Percentiles rank a stretch among this genome's conserved stretches.
These are phyloP conservation scores for Colletotrichum sp. DNA, from an alignment of 2,329 filamentous ascomycete species.

Conservation along the genomic window DNA sequence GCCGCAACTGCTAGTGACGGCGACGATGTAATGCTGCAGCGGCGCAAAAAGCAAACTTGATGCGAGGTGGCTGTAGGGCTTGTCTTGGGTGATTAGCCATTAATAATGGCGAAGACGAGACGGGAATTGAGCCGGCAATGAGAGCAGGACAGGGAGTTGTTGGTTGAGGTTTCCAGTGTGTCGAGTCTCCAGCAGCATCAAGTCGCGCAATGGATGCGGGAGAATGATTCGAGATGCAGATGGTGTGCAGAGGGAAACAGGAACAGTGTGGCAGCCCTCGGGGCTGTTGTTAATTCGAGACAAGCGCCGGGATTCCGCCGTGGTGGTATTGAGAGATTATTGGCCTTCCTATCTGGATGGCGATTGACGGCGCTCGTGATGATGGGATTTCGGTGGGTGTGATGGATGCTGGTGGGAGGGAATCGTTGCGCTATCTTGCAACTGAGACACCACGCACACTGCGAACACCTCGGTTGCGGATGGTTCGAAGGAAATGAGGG, in stretches of 20 bases:
- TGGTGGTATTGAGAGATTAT: constrained; percentile 20
- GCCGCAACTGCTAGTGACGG: not conserved
- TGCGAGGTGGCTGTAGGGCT: not conserved
- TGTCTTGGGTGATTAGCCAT: not conserved
- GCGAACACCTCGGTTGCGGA: constrained; percentile 12
- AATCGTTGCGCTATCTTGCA: not conserved
- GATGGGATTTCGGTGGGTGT: constrained; percentile 11
- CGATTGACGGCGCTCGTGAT: constrained; percentile 20
- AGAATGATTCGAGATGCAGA: not conserved
- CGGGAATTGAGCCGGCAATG: constrained; percentile 8
- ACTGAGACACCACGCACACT: not conserved
- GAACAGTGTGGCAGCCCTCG: constrained; percentile 17
- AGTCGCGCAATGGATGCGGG: not conserved
- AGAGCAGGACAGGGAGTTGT: not conserved
- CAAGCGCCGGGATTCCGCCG: constrained; percentile 18
- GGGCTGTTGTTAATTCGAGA: constrained; percentile 11
- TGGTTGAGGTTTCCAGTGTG: not conserved
- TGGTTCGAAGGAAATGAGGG: constrained; percentile 3
- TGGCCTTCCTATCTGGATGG: constrained; percentile 23
- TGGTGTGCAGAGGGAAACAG: not conserved
- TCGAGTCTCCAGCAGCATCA: not conserved
- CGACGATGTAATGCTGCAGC: not conserved
- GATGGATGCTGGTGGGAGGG: not conserved
- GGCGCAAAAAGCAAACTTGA: not conserved
- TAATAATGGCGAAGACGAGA: not conserved